Evolutionary conservation across 768 basidiomycete genomes (phyloP).

Genomic region (Russula vinacea): DNA sequence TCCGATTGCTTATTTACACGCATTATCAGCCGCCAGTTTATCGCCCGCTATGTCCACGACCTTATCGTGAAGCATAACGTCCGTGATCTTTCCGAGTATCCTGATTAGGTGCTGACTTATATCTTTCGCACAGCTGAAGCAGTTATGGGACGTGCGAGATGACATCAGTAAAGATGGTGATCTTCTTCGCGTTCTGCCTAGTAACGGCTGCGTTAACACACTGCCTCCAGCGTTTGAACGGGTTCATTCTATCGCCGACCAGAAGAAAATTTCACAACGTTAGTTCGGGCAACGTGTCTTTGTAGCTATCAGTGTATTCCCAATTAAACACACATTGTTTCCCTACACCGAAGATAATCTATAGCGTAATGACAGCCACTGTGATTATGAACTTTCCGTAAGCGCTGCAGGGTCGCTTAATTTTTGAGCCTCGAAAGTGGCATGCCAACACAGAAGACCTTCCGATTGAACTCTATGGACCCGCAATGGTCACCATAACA

Average conservation of each 20-base stretch:
- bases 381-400: constrained; percentile 13
- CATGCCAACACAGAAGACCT: neutral
- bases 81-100: constrained; percentile 10
- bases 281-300: constrained; percentile 5
- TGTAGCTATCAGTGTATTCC: constrained; percentile 10
- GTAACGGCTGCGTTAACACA: neutral
- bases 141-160: constrained; percentile 24
- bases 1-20: constrained; percentile 20
- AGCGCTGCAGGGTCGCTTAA: neutral
- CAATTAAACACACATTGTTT: constrained; percentile 1
- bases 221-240: constrained; percentile 21
- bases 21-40: constrained; percentile 26
- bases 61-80: constrained; percentile 28
- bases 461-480: neutral
- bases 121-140: constrained; percentile 16
- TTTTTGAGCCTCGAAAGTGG: neutral
- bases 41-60: constrained; percentile 27
- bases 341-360: neutral
- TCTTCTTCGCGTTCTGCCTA: neutral
- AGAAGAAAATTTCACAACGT: constrained; percentile 23
- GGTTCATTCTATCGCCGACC: constrained; percentile 22
- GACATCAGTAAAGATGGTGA: constrained; percentile 25
- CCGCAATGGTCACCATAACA: neutral
- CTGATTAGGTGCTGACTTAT: constrained; percentile 7
- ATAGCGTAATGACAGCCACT: constrained; percentile 1